Evolutionary conservation across 148 eudicot genomes (phyloP), one percentile per base, ranked within the genome.

Genomic region (Spergularia marina): DNA sequence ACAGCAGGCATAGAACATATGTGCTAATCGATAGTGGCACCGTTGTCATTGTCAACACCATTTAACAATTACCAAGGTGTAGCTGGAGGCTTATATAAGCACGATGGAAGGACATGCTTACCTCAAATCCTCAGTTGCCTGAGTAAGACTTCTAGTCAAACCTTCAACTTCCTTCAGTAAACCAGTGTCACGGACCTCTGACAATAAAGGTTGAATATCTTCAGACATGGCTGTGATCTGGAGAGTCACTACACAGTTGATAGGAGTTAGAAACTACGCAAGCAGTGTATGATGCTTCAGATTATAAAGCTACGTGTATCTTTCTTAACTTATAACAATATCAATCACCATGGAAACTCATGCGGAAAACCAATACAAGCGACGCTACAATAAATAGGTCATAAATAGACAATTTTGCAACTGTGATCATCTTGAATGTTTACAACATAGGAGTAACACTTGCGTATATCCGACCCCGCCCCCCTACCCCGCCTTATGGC

Each of bases 191-290:
- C 87, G 94, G 79, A 91, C 88, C 83, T 94, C 95, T 5, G 97
- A 85, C 65, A 91, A 83, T 82, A 91, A 75, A 84, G 98, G 98
- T 84, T 94, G 95, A 74, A 90, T 79, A 83, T 94, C 95, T 76
- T 94, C 98, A 47, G 98, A 91, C 90, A 94, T 90, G 84, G 91
- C 97, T 84, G 88, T 76, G 66, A 94, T 86, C 97, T 91, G 92
- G 87, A 83, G 81, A 81, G 86, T 78, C 83, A 88, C 90, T 86
- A 89, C 86, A 93, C 81, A 85, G 84, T 54, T 76, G 66, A 84
- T 74, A 76, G 81, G 82, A 84, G 79, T 78, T 76, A 80, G 59
- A 66, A 30, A 85, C 77, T 81, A 78, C 77, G 78, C 81, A 77
- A 84, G 61, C 58, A 84, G 67, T 14, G 69, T 56, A 54, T 10